These are phyloP conservation scores for Eremothecium coryli DNA, from an alignment of 1,139 yeast species.

Conservation along the genomic window DNA sequence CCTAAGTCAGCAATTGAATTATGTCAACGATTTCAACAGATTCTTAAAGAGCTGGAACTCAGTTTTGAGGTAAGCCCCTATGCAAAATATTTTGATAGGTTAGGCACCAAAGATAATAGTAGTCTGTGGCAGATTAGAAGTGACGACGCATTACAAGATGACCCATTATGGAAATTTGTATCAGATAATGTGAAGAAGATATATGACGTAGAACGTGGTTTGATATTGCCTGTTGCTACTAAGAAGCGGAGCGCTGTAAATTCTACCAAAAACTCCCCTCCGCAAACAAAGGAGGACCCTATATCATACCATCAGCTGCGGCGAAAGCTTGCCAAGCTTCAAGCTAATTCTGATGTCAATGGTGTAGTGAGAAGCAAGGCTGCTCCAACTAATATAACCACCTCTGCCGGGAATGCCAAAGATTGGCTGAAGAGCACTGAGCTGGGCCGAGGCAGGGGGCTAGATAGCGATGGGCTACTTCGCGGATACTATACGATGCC, in stretches of 20 bases:
- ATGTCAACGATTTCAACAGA: constrained; percentile 29
- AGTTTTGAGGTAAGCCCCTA: constrained; percentile 28
- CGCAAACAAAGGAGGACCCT: constrained; percentile 14
- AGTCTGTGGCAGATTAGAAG: constrained; percentile 26
- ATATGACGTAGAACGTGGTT: constrained; percentile 25
- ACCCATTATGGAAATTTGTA: constrained; percentile 26
- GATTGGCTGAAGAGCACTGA: not conserved
- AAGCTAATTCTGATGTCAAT: constrained; percentile 13
- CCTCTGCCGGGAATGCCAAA: not conserved
- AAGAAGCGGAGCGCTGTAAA: constrained; percentile 12
- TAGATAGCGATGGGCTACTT: constrained; percentile 2
- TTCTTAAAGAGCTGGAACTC: constrained; percentile 26
- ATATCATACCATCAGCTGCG: constrained; percentile 25
- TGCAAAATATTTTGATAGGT: constrained; percentile 24
- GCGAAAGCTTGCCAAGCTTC: constrained; percentile 21
- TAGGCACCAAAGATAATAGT: constrained; percentile 14
- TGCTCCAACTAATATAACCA: not conserved
- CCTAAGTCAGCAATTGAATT: constrained; percentile 29
- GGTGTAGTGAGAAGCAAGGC: not conserved
- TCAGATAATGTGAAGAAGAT: constrained; percentile 22
- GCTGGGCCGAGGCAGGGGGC: not conserved
- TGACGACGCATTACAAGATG: constrained; percentile 23
- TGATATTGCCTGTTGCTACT: constrained; percentile 15
- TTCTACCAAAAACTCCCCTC: constrained; percentile 11
- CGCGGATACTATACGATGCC: constrained; percentile 5